Evolutionary conservation across 2,329 filamentous ascomycete genomes (phyloP).

Genomic region (Knufia fluminis): DNA sequence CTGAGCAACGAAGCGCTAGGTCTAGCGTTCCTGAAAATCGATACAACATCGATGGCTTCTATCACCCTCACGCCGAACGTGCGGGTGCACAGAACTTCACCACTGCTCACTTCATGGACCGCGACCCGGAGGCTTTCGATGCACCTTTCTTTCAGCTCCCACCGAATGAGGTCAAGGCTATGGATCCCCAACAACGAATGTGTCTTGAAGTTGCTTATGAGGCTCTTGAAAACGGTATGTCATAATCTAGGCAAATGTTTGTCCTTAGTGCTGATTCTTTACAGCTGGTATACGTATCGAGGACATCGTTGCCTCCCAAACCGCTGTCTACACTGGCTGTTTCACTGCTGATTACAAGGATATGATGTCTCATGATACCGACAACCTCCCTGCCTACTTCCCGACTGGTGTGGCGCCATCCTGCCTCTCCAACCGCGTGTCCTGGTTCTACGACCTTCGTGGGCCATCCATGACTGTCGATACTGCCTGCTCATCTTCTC

Average conservation of each 20-base stretch:
- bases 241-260: too few relatives aligned
- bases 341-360: conserved; percentile 20
- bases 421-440: conserved; percentile 25
- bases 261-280: too few relatives aligned
- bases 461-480: conserved; percentile 25
- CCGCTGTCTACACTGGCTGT: conserved; percentile 13
- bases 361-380: conserved; percentile 25
- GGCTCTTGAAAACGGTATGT: conserved; percentile 16
- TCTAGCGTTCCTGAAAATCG: conserved; percentile 22
- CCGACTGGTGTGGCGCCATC: too few relatives aligned
- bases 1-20: conserved; percentile 10
- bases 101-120: conserved; percentile 18
- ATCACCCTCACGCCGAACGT: conserved; percentile 14
- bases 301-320: conserved; percentile 12
- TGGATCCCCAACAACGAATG: conserved; percentile 24
- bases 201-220: conserved; percentile 24
- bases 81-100: conserved; percentile 11
- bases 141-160: conserved; percentile 23
- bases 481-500: conserved; percentile 24
- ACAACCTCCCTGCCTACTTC: conserved; percentile 14
- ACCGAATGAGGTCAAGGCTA: conserved; percentile 18
- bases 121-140: conserved; percentile 22
- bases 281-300: conserved; percentile 17
- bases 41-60: conserved; percentile 24
- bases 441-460: conserved; percentile 24